Evolutionary conservation across 176 grass and related monocot species (phyloP), one percentile per base, ranked within the genome.

Genomic region (Metroxylon sagu): DNA sequence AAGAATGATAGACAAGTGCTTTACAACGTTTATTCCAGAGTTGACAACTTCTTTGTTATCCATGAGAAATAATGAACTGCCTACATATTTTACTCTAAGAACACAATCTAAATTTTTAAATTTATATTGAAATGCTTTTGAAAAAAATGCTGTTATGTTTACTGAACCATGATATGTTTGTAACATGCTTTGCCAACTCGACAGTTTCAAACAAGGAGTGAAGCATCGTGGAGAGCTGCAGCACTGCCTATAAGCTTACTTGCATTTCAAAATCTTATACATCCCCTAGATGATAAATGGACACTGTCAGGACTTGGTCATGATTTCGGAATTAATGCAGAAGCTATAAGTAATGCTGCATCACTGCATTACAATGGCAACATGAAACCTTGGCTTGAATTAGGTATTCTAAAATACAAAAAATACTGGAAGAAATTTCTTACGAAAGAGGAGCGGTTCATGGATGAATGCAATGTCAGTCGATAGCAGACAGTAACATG

Each of bases 381-480:
- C 29, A 89, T 92, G 94, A 98, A 98, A 76, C 94, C 94, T 67
- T 98, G 94, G 94, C 85, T 98, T 79, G 88, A 98, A 62, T 78
- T 98, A 52, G 94, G 94, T 39, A 98, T 98, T 76, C 85, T 88
- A 52, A 80, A 82, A 21, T 89, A 98, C 74, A 93, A 79, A 74
- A 93, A 74, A 55, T 89, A 89, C 61, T 98, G 88, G 88, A 92
- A 85, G 61, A 87, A 76, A 59, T 98, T 74, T 76, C 73, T 98
- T 61, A 76, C 88, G 61, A 74, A 64, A 50, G 79, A 89, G 7
- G 94, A 98, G 43, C 64, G 64, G 52, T 98, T 83, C 77, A 92
- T 98, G 94, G 79, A 89, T 16, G 94, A 98, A 53, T 98, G 94
- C 82, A 98, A 98, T 81, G 83, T 92, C 64, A 84, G 79, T 79